A percentile compares a stretch with the other conserved stretches of the same genome.
Evolutionary conservation across 176 grass and related monocot genomes (phyloP).

Genomic region (Urochloa ruziziensis): DNA sequence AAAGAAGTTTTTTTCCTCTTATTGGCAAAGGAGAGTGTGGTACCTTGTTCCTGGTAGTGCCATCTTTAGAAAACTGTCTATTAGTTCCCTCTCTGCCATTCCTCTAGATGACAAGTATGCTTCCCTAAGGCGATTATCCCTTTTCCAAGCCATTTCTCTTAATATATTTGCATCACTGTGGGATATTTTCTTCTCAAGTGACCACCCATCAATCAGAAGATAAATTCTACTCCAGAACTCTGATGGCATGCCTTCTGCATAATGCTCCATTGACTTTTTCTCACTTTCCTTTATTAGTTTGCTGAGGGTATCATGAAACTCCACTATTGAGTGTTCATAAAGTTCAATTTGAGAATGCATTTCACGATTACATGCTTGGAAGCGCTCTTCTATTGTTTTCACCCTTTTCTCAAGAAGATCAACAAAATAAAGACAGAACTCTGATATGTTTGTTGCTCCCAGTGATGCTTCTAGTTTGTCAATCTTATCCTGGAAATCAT

Average conservation of each 20-base stretch:
- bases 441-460: conserved; percentile 45
- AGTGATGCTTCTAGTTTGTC: conserved; percentile 48
- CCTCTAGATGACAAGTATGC: conserved; percentile 71
- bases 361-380: conserved; percentile 61
- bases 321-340: conserved; percentile 73
- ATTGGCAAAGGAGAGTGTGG: conserved; percentile 10
- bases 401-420: conserved; percentile 66
- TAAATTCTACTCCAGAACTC: conserved; percentile 84
- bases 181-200: conserved; percentile 90
- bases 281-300: conserved; percentile 77
- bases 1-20: not conserved
- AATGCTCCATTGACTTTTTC: conserved; percentile 45
- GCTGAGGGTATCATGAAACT: conserved; percentile 73
- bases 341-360: conserved; percentile 76
- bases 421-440: conserved; percentile 51
- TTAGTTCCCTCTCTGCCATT: conserved; percentile 64
- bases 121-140: conserved; percentile 66
- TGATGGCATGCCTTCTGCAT: conserved; percentile 52
- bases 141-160: conserved; percentile 76
- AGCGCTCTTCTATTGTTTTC: conserved; percentile 61
- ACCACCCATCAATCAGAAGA: conserved; percentile 87
- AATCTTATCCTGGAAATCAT: conserved; percentile 56
- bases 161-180: conserved; percentile 54
- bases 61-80: conserved; percentile 77
- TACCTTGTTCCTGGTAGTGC: conserved; percentile 65